Evolutionary conservation across 1,139 yeast species (phyloP), one percentile per base, ranked within the genome.

Genomic region (Suhomyces terraborum): DNA sequence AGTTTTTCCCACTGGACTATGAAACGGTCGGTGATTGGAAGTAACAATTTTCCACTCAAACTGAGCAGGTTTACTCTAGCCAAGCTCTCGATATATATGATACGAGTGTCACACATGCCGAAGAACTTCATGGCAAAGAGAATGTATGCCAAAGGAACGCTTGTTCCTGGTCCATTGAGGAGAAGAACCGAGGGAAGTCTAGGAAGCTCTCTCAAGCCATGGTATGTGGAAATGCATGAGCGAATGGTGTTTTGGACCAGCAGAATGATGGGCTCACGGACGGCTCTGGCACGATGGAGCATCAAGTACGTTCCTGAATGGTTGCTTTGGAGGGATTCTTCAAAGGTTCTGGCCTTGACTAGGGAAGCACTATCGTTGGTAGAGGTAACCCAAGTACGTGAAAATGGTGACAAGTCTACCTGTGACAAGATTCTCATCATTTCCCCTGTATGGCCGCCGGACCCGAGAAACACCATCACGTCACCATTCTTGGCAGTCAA

Each of bases 391-490:
- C 80, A 79, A 1, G 71, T 67, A 40, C 79, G 53, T 7, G 61
- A 41, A 16, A 69, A 54, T 3, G 45, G 41, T 1, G 52, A 26
- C 18, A 73, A 29, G 32, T 64, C 51, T 29, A 62, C 53, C 45
- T 69, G 66, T 5, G 66, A 58, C 12, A 88, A 58, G 21, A 93
- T 67, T 28, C 93, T 69, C 21, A 89, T 59, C 95, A 93, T 88
- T 59, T 93, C 98, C 1, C 97, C 98, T 0, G 98, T 91, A 57
- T 93, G 98, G 1, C 98, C 98, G 0, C 79, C 98, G 1, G 94
- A 85, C 0, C 95, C 95, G 5, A 87, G 60, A 10, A 85, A 68
- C 1, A 84, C 66, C 76, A 84, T 71, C 14, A 80, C 52, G 17
- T 54, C 55, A 22, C 61, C 46, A 7, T 66, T 68, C 28, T 49